A percentile compares a stretch with the other conserved stretches of the same genome.
Evolutionary conservation across 768 basidiomycete genomes (phyloP).

Genomic region (Amanita pseudoporphyria): DNA sequence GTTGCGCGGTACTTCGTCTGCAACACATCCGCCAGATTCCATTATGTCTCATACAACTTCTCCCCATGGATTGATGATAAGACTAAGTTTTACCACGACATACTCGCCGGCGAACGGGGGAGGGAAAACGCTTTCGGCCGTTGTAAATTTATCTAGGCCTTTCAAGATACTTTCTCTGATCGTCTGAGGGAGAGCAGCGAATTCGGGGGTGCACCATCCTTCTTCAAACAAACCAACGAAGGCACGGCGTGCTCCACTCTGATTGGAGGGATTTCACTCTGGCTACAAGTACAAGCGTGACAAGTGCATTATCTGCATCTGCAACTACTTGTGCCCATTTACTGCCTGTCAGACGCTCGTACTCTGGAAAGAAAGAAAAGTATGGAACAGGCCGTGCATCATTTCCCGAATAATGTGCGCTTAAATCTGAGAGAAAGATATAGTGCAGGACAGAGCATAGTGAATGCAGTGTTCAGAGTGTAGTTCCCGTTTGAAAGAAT

Average conservation of each 20-base stretch:
- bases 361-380: slow-evolving; percentile 72
- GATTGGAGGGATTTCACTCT: slow-evolving; percentile 72
- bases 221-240: slow-evolving; percentile 81
- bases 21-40: slow-evolving; percentile 42
- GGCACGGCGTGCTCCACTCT: slow-evolving; percentile 62
- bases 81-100: slow-evolving; percentile 43
- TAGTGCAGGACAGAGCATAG: slow-evolving; percentile 73
- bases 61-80: slow-evolving; percentile 64
- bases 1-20: slow-evolving; percentile 52
- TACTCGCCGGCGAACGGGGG: slow-evolving; percentile 59
- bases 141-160: slow-evolving; percentile 62
- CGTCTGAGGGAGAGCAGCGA: slow-evolving; percentile 59
- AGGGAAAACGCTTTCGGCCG: slow-evolving; percentile 55
- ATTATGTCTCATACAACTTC: slow-evolving; percentile 62
- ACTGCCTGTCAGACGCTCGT: slow-evolving; percentile 63
- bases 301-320: slow-evolving; percentile 77
- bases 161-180: slow-evolving; percentile 61
- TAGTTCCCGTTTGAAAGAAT: slow-evolving; percentile 88
- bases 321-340: slow-evolving; percentile 79
- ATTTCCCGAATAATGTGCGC: slow-evolving; percentile 81
- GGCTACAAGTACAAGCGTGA: slow-evolving; percentile 52
- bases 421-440: slow-evolving; percentile 79
- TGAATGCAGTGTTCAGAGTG: slow-evolving; percentile 86
- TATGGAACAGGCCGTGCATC: slow-evolving; percentile 83
- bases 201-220: slow-evolving; percentile 80